Percentiles rank a stretch among this genome's conserved stretches.
phyloP scores from a whole-genome alignment of 495 filamentous ascomycete genomes.

The Aspergillus olivimuriae region DNA sequence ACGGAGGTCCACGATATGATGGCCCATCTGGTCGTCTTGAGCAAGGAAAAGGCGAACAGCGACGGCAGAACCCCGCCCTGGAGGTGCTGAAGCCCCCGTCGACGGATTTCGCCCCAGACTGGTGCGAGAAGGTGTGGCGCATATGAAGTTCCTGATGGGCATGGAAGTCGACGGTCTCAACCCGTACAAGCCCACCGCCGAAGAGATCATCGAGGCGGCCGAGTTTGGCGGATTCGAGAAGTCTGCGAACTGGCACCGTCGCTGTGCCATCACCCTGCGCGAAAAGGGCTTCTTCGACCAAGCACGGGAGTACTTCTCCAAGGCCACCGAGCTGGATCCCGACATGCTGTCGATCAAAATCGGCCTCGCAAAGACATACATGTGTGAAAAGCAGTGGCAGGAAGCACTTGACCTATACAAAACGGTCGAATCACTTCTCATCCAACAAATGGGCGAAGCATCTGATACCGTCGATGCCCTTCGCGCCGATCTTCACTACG shows the following conservation, averaged over 20 bases:
- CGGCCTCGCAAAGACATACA: slow-evolving; percentile 4
- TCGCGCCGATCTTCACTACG: too few relatives aligned
- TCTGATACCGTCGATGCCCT: not conserved
- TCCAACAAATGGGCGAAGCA: not conserved
- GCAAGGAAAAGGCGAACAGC: not conserved
- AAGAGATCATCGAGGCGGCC: slow-evolving; percentile 7
- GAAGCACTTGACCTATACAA: slow-evolving; percentile 5
- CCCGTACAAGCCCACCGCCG: not conserved
- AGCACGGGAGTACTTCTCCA: slow-evolving; percentile 1
- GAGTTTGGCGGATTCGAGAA: slow-evolving; percentile 5
- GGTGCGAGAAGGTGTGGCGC: slow-evolving; percentile 14
- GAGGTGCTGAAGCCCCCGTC: slow-evolving; percentile 8
- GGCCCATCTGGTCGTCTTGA: not conserved
- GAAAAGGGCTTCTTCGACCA: not conserved
- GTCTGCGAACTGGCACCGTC: slow-evolving; percentile 2
- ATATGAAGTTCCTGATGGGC: slow-evolving; percentile 2
- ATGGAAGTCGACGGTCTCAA: not conserved
- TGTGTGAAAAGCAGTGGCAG: not conserved
- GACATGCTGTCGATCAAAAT: not conserved
- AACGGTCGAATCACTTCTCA: not conserved
- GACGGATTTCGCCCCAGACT: slow-evolving; percentile 12
- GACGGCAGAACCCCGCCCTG: slow-evolving; percentile 3
- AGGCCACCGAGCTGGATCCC: slow-evolving; percentile 3
- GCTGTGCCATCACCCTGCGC: slow-evolving; percentile 4
- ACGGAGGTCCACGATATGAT: slow-evolving; percentile 12